Evolutionary conservation across 1,284 basidiomycete species (phyloP).

Genomic region (Boletus albobrunnescens): DNA sequence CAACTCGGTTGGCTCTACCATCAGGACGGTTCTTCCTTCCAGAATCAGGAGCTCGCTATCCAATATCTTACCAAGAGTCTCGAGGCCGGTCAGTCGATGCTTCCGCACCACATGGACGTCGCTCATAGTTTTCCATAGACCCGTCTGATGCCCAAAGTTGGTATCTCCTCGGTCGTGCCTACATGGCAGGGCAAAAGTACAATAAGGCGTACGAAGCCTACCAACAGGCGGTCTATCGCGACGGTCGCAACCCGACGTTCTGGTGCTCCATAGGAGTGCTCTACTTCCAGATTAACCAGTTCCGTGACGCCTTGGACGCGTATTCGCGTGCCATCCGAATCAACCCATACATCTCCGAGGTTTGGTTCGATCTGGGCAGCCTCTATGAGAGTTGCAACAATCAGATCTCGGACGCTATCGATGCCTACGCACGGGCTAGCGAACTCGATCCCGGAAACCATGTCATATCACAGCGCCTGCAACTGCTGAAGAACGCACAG

Average conservation of each 20-base stretch:
- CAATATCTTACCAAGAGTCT: constrained; percentile 92
- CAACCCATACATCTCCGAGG: constrained; percentile 98
- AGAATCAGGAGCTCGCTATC: constrained; percentile 93
- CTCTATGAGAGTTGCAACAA: constrained; percentile 99
- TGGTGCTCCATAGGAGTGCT: constrained; percentile 99
- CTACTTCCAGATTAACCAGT: constrained; percentile 99
- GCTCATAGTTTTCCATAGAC: constrained; percentile 46
- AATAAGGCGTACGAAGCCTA: constrained; percentile 99
- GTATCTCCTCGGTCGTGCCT: constrained; percentile 97
- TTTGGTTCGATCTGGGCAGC: constrained; percentile 98
- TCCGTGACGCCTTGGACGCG: constrained; percentile 95
- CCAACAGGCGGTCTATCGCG: constrained; percentile 97
- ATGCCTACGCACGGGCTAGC: constrained; percentile 90
- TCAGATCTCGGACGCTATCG: constrained; percentile 97
- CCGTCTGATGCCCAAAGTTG: constrained; percentile 96
- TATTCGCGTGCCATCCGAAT: constrained; percentile 98
- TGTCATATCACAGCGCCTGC: constrained; percentile 74
- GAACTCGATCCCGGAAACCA: constrained; percentile 84
- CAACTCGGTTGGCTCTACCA: constrained; percentile 98
- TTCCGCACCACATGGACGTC: neutral
- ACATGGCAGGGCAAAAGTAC: constrained; percentile 99
- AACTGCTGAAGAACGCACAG: constrained; percentile 77
- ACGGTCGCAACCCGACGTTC: constrained; percentile 97
- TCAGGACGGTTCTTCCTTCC: constrained; percentile 90
- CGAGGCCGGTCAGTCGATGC: constrained; percentile 69